Conservation (phyloP, 2,329 filamentous ascomycete genomes). For the Hymenoscyphus scutula region DNA sequence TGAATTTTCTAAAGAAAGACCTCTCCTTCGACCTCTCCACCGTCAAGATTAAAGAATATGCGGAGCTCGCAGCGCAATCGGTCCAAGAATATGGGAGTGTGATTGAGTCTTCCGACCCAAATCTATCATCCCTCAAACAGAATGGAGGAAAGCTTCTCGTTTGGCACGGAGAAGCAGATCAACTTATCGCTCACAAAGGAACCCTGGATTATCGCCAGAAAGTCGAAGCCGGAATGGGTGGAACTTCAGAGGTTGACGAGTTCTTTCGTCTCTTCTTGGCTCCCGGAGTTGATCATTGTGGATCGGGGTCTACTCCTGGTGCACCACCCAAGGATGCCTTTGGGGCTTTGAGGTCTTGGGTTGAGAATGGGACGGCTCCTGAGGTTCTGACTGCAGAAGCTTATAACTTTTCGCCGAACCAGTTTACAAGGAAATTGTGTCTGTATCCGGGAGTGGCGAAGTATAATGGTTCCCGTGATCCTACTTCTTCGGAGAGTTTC, state of each 20-base stretch:
- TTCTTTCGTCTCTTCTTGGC: conserved; percentile 15
- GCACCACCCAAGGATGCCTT: conserved; percentile 27
- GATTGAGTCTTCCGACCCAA: conserved; percentile 15
- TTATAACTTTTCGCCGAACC: not conserved
- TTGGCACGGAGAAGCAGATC: conserved; percentile 17
- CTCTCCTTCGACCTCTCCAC: conserved; percentile 14
- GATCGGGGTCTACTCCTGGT: conserved; percentile 12
- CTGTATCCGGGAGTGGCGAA: not conserved
- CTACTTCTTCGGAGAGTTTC: not conserved
- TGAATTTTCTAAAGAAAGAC: conserved; percentile 16
- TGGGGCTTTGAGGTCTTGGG: conserved; percentile 32
- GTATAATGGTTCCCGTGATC: not conserved
- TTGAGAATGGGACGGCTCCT: conserved; percentile 34
- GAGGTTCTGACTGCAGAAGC: conserved; percentile 12
- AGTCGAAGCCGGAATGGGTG: not conserved
- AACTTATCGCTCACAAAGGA: conserved; percentile 39
- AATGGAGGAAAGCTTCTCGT: conserved; percentile 15
- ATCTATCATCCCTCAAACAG: conserved; percentile 29
- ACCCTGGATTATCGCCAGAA: not conserved
- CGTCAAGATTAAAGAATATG: conserved; percentile 16
- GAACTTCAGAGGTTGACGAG: not conserved
- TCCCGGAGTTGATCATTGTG: conserved; percentile 18
- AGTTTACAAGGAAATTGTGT: not conserved
- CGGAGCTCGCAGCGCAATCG: conserved; percentile 3
- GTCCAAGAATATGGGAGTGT: not conserved